Base-by-base conservation (phyloP, 331 rosid genomes). In the Spiraea crenata region DNA sequence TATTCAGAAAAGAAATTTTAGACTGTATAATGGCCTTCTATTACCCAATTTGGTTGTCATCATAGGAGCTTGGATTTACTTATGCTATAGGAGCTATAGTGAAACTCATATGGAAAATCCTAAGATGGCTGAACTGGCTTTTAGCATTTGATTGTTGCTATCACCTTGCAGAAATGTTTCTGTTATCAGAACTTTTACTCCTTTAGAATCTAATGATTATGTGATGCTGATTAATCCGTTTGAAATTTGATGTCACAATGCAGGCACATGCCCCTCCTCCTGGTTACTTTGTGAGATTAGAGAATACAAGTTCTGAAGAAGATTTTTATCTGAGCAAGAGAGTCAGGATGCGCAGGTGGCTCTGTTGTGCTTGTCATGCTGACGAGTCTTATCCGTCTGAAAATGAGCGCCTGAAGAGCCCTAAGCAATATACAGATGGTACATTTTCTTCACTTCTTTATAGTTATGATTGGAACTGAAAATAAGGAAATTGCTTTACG, bases 341-440 rank as follows among this genome's bases (percentile, higher is more conserved):
- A 82, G 73, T 70, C 60, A 80, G 88, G 74, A 93, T 93, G 99
- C 99, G 97, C 71, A 79, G 85, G 88, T 93, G 97, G 99, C 89
- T 93, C 74, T 93, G 99, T 77, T 91, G 95, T 76, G 75, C 84
- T 74, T 88, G 89, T 83, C 92, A 86, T 19, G 86, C 58, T 17
- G 99, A 93, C 54, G 99, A 89, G 86, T 61, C 99, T 64, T 82
- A 87, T 75, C 86, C 85, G 60, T 77, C 92, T 56, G 97, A 91
- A 76, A 89, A 79, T 51, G 99, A 91, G 60, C 87, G 73, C 82
- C 78, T 89, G 72, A 93, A 93, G 83, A 91, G 90, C 85, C 91
- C 91, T 16, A 75, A 79, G 70, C 81, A 77, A 81, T 79, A 77
- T 80, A 80, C 81, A 71, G 99, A 91, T 72, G 92, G 99, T 91